Evolutionary conservation across 2,329 filamentous ascomycete genomes (phyloP).

Genomic region (Sporothrix brasiliensis): DNA sequence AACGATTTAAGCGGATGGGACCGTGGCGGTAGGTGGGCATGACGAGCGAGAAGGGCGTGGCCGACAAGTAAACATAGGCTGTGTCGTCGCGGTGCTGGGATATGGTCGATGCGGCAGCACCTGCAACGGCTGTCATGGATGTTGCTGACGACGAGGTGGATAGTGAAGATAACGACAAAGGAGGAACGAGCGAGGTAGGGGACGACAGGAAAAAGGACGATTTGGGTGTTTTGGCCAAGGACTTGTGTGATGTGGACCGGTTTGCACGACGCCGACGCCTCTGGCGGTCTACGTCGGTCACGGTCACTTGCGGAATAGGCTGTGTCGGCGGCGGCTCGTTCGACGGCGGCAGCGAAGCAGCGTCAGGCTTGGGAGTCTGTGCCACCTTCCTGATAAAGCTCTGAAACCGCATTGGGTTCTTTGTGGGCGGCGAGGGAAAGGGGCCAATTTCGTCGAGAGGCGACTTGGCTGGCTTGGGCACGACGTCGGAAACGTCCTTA

Average conservation of each 20-base stretch:
- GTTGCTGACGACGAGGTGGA: slow-evolving; percentile 15
- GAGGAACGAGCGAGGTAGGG: neutral
- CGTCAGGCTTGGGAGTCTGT: slow-evolving; percentile 28
- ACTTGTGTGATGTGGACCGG: slow-evolving; percentile 9
- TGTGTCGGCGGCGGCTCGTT: slow-evolving; percentile 33
- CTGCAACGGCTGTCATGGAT: slow-evolving; percentile 9
- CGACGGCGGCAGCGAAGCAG: neutral
- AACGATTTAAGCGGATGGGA: slow-evolving; percentile 55
- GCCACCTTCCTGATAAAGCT: slow-evolving; percentile 22
- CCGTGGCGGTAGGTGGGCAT: slow-evolving; percentile 58
- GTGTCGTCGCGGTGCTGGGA: slow-evolving; percentile 29
- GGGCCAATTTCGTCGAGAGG: slow-evolving; percentile 28
- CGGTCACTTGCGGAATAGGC: slow-evolving; percentile 49
- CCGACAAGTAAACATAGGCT: slow-evolving; percentile 52
- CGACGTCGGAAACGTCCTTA: neutral
- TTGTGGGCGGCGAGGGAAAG: slow-evolving; percentile 43
- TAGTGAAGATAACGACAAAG: neutral
- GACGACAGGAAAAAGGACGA: slow-evolving; percentile 17
- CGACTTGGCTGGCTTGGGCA: slow-evolving; percentile 22
- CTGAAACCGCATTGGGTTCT: slow-evolving; percentile 38
- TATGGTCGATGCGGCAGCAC: neutral
- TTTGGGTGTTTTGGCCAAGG: neutral
- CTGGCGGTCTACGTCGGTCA: slow-evolving; percentile 35
- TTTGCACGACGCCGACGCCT: slow-evolving; percentile 17
- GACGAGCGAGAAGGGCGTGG: slow-evolving; percentile 54